Conservation (phyloP, 768 basidiomycete species). For the Agaricus sinodeliciosus region DNA sequence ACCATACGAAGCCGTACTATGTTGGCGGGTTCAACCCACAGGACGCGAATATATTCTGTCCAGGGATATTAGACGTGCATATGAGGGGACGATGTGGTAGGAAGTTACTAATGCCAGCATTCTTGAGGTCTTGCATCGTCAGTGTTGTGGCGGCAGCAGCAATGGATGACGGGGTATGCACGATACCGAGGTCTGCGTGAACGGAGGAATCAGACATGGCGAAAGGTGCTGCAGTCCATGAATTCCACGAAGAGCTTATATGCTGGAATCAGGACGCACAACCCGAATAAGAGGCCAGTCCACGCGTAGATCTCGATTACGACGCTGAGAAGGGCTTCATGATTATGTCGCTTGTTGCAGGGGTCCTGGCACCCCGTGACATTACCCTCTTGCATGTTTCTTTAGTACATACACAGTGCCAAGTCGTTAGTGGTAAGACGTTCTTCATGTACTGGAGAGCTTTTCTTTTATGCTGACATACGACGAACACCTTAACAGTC, state of each 20-base stretch:
- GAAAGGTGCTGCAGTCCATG: background rate
- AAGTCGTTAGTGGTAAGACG: too few species aligned
- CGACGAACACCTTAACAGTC: too few species aligned
- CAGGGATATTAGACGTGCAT: background rate
- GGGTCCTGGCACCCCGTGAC: too few species aligned
- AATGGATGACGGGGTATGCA: constrained; percentile 6
- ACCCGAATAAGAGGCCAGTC: background rate
- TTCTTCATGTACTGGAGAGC: too few species aligned
- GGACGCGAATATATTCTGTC: constrained; percentile 45
- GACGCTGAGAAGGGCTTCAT: too few species aligned
- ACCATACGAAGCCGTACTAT: constrained; percentile 53
- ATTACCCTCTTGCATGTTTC: too few species aligned
- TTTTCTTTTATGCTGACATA: too few species aligned
- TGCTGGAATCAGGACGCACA: background rate
- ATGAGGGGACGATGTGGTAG: background rate
- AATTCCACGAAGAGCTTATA: background rate
- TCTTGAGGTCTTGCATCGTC: constrained; percentile 1
- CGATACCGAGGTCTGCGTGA: constrained; percentile 1
- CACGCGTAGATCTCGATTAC: too few species aligned
- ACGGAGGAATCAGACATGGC: constrained; percentile 1
- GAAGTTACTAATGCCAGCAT: constrained; percentile 2
- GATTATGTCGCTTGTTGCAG: too few species aligned
- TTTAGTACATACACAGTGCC: too few species aligned
- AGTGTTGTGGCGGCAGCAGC: background rate
- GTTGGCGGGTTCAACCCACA: constrained; percentile 64